Evolutionary conservation across 768 basidiomycete genomes (phyloP).

Genomic region (Suillus subaureus): DNA sequence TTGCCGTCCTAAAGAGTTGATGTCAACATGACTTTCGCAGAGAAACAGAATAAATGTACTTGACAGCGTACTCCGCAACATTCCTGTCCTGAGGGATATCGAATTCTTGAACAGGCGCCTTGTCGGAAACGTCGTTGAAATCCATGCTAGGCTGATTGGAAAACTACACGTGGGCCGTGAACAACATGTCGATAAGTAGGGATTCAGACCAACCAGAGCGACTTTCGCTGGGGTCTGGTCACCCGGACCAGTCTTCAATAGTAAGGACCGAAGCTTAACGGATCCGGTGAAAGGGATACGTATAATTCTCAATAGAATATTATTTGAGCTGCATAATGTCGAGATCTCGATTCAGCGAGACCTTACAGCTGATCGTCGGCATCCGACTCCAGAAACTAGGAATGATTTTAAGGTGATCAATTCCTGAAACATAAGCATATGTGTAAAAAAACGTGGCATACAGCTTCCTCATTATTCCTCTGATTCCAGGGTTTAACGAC

Average conservation of each 20-base stretch:
- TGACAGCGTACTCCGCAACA: conserved; percentile 83
- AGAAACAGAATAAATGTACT: conserved; percentile 42
- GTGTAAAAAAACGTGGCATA: conserved; percentile 34
- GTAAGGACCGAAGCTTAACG: conserved; percentile 79
- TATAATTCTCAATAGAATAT: conserved; percentile 59
- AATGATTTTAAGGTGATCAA: not conserved
- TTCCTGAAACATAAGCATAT: conserved; percentile 5
- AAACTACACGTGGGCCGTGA: conserved; percentile 47
- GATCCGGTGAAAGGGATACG: conserved; percentile 87
- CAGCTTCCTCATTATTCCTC: conserved; percentile 69
- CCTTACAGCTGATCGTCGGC: conserved; percentile 87
- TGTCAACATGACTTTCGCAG: not conserved
- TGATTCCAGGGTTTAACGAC: conserved; percentile 90
- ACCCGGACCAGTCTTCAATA: conserved; percentile 82
- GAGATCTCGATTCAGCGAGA: not conserved
- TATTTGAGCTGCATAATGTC: conserved; percentile 12
- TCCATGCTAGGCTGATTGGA: conserved; percentile 79
- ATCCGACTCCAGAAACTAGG: conserved; percentile 83
- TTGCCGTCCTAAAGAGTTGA: conserved; percentile 61
- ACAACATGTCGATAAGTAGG: not conserved
- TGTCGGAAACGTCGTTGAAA: conserved; percentile 71
- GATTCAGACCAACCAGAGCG: conserved; percentile 53
- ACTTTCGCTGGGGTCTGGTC: conserved; percentile 78
- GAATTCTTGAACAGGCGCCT: conserved; percentile 71
- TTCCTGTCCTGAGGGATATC: conserved; percentile 69